phyloP scores from a whole-genome alignment of 306 rosid genomes.

The Coriaria nepalensis region DNA sequence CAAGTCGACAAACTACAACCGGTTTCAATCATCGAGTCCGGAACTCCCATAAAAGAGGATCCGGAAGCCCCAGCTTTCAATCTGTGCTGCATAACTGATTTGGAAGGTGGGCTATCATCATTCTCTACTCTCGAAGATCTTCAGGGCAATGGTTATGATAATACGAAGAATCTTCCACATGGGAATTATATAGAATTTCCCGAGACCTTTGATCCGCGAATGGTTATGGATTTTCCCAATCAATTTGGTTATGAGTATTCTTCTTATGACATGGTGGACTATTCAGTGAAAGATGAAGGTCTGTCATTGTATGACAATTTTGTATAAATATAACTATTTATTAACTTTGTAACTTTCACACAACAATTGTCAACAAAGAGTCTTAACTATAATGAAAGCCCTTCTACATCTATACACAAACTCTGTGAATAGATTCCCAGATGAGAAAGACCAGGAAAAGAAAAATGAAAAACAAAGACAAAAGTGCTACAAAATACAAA shows the following conservation, averaged over 20 bases:
- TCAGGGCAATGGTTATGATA: neutral
- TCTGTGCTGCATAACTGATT: neutral
- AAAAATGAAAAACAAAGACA: neutral
- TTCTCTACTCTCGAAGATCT: neutral
- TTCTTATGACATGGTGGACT: slow-evolving; percentile 43
- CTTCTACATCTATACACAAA: too few relatives aligned
- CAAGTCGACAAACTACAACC: slow-evolving; percentile 39
- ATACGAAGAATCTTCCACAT: neutral
- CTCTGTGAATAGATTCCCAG: too few relatives aligned
- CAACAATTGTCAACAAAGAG: too few relatives aligned
- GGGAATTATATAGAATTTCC: slow-evolving; percentile 22
- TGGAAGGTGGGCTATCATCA: neutral
- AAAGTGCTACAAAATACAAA: too few relatives aligned
- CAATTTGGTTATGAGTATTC: slow-evolving; percentile 27
- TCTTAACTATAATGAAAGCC: too few relatives aligned
- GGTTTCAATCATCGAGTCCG: slow-evolving; percentile 37
- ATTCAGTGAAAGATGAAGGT: slow-evolving; percentile 50
- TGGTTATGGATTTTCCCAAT: slow-evolving; percentile 36
- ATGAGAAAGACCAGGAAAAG: too few relatives aligned
- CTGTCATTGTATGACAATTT: slow-evolving; percentile 40
- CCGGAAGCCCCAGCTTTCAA: neutral
- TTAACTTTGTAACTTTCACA: too few relatives aligned
- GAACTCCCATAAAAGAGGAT: slow-evolving; percentile 17
- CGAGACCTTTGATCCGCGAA: slow-evolving; percentile 45
- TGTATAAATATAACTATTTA: too few relatives aligned